These are phyloP conservation scores for Coemansia sp. DNA, from an alignment of 192 early-diverging fungal species.

Conservation along the genomic window DNA sequence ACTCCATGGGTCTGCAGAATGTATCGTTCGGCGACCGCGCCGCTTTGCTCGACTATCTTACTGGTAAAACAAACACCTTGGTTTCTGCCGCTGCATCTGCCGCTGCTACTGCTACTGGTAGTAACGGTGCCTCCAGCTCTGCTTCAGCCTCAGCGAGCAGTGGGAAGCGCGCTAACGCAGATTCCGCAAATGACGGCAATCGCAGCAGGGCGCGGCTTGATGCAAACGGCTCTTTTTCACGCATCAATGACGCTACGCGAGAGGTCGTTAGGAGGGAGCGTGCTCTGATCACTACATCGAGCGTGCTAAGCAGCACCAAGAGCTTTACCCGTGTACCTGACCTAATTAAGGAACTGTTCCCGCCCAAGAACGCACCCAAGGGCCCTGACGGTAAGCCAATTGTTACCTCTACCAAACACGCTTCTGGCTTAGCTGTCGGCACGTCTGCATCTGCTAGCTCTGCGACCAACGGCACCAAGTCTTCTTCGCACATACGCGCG, in stretches of 20 bases:
- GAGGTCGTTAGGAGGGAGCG: conserved; percentile 38
- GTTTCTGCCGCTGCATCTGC: background rate
- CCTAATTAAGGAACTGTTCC: conserved; percentile 41
- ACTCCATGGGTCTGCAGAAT: conserved; percentile 57
- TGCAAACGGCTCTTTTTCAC: background rate
- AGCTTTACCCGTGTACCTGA: conserved; percentile 41
- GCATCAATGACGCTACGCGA: conserved; percentile 21
- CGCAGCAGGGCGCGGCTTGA: conserved; percentile 11
- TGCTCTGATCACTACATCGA: conserved; percentile 25
- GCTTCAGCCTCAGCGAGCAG: background rate
- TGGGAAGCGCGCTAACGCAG: conserved; percentile 1
- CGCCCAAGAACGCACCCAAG: conserved; percentile 18
- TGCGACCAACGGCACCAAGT: conserved; percentile 1
- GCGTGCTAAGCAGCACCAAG: conserved; percentile 38
- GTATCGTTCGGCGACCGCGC: conserved; percentile 75
- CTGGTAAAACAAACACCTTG: conserved; percentile 52
- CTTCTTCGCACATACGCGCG: background rate
- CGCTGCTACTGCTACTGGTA: background rate
- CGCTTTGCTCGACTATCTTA: conserved; percentile 71
- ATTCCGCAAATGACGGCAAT: conserved; percentile 10
- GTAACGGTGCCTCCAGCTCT: background rate
- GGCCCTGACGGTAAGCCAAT: background rate
- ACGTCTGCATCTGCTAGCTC: background rate
- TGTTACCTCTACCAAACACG: background rate
- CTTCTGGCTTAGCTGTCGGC: no score